Conservation (phyloP, 805 yeast genomes). For the Cyberlindnera xishuangbannaensis region DNA sequence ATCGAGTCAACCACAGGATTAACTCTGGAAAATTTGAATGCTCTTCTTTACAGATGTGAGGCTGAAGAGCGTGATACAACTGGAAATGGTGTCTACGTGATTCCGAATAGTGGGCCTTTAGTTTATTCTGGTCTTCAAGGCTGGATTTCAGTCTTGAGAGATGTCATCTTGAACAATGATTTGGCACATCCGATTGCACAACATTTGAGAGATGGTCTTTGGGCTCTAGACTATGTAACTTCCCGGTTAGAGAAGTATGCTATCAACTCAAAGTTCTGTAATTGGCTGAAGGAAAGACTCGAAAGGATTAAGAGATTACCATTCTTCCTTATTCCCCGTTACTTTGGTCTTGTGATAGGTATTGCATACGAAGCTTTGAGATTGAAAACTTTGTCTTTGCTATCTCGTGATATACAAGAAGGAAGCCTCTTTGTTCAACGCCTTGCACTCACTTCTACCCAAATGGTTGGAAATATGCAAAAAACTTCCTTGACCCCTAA, state of each 20-base stretch:
- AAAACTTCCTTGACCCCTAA: slow-evolving; percentile 72
- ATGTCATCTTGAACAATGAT: slow-evolving; percentile 62
- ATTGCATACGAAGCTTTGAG: slow-evolving; percentile 80
- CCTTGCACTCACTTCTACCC: slow-evolving; percentile 75
- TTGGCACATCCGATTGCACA: slow-evolving; percentile 79
- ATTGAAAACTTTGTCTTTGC: slow-evolving; percentile 52
- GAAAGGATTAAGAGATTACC: slow-evolving; percentile 64
- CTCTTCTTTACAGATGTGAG: slow-evolving; percentile 70
- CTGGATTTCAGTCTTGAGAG: slow-evolving; percentile 67
- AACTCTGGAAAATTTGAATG: slow-evolving; percentile 65
- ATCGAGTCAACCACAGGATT: slow-evolving; percentile 61
- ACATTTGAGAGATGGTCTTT: slow-evolving; percentile 73
- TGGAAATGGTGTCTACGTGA: slow-evolving; percentile 68
- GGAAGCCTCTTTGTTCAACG: slow-evolving; percentile 74
- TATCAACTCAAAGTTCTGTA: slow-evolving; percentile 48
- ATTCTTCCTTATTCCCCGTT: slow-evolving; percentile 76
- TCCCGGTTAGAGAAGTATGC: slow-evolving; percentile 56
- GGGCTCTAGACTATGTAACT: slow-evolving; percentile 82
- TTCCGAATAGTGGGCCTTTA: slow-evolving; percentile 70
- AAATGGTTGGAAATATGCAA: slow-evolving; percentile 73
- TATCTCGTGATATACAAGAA: slow-evolving; percentile 47
- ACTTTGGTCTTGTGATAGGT: slow-evolving; percentile 78
- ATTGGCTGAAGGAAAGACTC: slow-evolving; percentile 66
- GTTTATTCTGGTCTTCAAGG: slow-evolving; percentile 93
- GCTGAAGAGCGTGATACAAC: slow-evolving; percentile 84